These are phyloP conservation scores for Lactifluus piperatus DNA, from an alignment of 768 basidiomycete species.

Conservation along the genomic window DNA sequence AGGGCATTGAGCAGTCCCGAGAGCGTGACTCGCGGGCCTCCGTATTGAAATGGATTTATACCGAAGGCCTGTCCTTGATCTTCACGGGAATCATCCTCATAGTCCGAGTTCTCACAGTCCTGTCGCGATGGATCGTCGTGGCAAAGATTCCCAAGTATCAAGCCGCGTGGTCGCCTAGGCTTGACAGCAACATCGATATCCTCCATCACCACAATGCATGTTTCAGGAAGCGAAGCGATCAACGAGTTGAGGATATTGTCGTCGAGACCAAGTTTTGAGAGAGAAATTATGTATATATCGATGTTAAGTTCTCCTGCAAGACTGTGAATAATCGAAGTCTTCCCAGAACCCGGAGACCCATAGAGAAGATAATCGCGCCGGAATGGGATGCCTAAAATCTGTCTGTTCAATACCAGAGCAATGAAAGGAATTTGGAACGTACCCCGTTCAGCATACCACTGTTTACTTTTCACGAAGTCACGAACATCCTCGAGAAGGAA, in stretches of 20 bases:
- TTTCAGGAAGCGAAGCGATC: conserved; percentile 54
- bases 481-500: conserved; percentile 55
- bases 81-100: conserved; percentile 5
- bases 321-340: conserved; percentile 69
- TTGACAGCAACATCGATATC: conserved; percentile 76
- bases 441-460: conserved; percentile 69
- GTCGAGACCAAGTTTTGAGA: conserved; percentile 54
- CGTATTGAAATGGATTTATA: not conserved
- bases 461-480: conserved; percentile 59
- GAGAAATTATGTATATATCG: conserved; percentile 63
- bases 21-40: conserved; percentile 48
- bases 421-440: not conserved
- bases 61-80: not conserved
- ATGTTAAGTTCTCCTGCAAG: conserved; percentile 72
- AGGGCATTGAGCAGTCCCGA: conserved; percentile 73
- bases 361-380: conserved; percentile 72
- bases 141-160: conserved; percentile 23
- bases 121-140: conserved; percentile 25
- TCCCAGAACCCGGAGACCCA: conserved; percentile 71
- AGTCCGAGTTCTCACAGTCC: not conserved
- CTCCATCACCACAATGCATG: conserved; percentile 73
- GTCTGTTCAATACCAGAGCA: not conserved
- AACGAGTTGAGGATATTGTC: conserved; percentile 50
- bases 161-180: conserved; percentile 24
- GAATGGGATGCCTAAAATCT: conserved; percentile 51